Conservation (phyloP, 441 rosid genomes). For the Breynia disticha region DNA sequence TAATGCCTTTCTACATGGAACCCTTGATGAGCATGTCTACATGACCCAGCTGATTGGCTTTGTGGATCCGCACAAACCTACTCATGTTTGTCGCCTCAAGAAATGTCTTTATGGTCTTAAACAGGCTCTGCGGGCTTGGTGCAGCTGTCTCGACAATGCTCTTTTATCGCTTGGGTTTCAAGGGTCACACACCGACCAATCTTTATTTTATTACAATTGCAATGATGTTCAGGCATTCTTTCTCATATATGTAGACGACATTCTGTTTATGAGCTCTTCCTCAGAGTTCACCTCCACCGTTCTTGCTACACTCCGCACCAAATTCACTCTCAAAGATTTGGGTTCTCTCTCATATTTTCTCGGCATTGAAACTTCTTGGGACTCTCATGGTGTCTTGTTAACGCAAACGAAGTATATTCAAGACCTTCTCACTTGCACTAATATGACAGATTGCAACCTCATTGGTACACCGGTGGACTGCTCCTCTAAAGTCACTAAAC, state of each 20-base stretch:
- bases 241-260: slow-evolving; percentile 3
- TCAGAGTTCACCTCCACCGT: rapidly evolving
- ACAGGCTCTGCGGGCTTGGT: not conserved
- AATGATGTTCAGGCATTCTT: not conserved
- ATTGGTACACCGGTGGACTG: not conserved
- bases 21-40: not conserved
- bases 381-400: not conserved
- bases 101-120: not conserved
- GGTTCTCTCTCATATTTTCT: not conserved
- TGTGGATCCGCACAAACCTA: not conserved
- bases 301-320: not conserved
- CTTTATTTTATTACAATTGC: too few species aligned
- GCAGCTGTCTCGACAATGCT: too few species aligned
- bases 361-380: not conserved
- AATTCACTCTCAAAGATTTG: not conserved
- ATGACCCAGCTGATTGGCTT: not conserved
- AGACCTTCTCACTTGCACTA: not conserved
- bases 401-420: not conserved
- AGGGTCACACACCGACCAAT: not conserved
- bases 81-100: not conserved
- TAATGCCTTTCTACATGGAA: not conserved
- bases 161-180: not conserved
- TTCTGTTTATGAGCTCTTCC: not conserved
- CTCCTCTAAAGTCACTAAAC: too few species aligned
- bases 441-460: not conserved